Conservation (phyloP, 2,329 filamentous ascomycete genomes). For the Cytospora piceae region DNA sequence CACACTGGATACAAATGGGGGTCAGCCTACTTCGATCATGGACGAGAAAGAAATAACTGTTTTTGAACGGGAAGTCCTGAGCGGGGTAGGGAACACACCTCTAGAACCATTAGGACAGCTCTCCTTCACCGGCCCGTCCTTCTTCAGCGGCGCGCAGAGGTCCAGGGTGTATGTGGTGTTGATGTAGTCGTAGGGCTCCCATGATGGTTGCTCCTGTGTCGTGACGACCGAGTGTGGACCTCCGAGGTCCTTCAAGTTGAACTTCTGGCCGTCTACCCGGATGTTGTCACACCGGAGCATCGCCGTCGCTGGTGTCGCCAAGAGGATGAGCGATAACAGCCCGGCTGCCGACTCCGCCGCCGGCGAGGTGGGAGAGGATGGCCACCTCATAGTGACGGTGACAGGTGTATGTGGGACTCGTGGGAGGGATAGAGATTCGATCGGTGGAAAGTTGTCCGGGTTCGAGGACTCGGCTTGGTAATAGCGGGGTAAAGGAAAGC, state of each 20-base stretch:
- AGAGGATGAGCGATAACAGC: constrained; percentile 41
- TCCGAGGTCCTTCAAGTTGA: constrained; percentile 65
- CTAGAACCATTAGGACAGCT: constrained; percentile 72
- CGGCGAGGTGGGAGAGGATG: constrained; percentile 36
- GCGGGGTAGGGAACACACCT: constrained; percentile 50
- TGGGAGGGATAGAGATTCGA: background rate
- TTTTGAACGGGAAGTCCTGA: background rate
- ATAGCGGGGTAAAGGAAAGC: background rate
- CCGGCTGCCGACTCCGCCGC: constrained; percentile 42
- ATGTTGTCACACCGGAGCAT: constrained; percentile 67
- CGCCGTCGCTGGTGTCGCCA: constrained; percentile 46
- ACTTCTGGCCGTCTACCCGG: constrained; percentile 60
- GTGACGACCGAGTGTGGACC: constrained; percentile 73
- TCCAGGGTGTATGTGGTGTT: constrained; percentile 86
- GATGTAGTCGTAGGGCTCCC: constrained; percentile 53
- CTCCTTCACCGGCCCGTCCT: constrained; percentile 57
- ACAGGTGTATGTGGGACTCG: constrained; percentile 9
- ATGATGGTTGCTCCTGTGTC: constrained; percentile 44
- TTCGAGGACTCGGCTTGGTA: background rate
- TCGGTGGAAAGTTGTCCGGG: background rate
- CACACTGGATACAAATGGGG: constrained; percentile 61
- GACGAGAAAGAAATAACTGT: background rate
- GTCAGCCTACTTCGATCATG: constrained; percentile 4
- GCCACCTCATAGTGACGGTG: constrained; percentile 44
- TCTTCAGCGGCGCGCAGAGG: constrained; percentile 70